Conservation (phyloP, 1,284 basidiomycete genomes). For the Malassezia restricta region DNA sequence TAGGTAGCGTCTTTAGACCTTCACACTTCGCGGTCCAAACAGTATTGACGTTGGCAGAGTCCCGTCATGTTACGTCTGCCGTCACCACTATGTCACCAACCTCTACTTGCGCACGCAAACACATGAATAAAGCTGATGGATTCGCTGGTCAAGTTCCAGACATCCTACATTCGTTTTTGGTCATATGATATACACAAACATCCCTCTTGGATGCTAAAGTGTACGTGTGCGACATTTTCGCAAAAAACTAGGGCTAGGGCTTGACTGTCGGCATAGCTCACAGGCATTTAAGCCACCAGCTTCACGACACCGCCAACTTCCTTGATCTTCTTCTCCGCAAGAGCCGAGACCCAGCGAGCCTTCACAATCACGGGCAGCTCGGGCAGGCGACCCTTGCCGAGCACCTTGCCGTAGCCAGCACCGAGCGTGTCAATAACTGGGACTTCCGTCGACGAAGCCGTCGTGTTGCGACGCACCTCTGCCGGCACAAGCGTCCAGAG, state of each 20-base stretch:
- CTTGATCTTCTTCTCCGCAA: slow-evolving; percentile 47
- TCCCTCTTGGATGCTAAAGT: background rate
- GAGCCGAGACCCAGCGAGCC: slow-evolving; percentile 44
- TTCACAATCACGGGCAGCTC: slow-evolving; percentile 44
- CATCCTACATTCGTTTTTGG: slow-evolving; percentile 14
- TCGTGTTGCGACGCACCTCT: slow-evolving; percentile 38
- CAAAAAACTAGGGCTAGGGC: background rate
- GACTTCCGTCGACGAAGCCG: slow-evolving; percentile 35
- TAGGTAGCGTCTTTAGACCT: too few relatives aligned
- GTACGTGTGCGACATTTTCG: slow-evolving; percentile 4
- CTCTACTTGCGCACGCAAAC: too few relatives aligned
- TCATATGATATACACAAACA: slow-evolving; percentile 17
- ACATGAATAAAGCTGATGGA: background rate
- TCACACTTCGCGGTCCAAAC: too few relatives aligned
- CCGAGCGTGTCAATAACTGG: slow-evolving; percentile 46
- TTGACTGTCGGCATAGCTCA: background rate
- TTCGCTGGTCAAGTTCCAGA: background rate
- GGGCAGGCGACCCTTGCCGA: slow-evolving; percentile 45
- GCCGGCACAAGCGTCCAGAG: slow-evolving; percentile 45
- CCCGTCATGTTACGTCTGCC: too few relatives aligned
- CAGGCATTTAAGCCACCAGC: slow-evolving; percentile 20
- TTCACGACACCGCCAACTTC: slow-evolving; percentile 45
- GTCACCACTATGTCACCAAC: too few relatives aligned
- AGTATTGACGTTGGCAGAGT: too few relatives aligned
- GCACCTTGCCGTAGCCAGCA: slow-evolving; percentile 46